These are phyloP conservation scores for Tuber umbilicatum DNA, from an alignment of 495 filamentous ascomycete species.

Conservation along the genomic window DNA sequence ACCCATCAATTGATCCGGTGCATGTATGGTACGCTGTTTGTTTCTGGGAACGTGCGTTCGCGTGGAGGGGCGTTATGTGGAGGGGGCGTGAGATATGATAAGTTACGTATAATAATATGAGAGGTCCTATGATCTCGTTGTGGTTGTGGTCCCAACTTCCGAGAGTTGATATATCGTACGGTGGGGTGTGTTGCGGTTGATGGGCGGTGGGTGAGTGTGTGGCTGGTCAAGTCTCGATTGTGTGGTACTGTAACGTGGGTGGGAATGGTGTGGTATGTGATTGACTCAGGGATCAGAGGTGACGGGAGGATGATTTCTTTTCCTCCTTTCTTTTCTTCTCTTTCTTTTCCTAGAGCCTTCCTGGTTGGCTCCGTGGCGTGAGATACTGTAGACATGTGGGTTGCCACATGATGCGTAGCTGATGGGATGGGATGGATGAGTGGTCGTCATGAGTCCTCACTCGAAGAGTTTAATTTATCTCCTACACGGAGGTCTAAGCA, in stretches of 20 bases:
- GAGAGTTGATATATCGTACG: neutral
- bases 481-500: neutral
- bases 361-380: neutral
- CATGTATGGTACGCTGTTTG: neutral
- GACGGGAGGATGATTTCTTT: conserved; percentile 7
- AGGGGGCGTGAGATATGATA: neutral
- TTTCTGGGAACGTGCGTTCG: neutral
- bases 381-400: neutral
- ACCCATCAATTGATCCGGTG: neutral
- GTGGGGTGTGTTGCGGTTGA: conserved; percentile 8
- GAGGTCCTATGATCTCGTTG: neutral
- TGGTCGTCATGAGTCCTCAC: neutral
- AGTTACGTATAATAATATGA: neutral
- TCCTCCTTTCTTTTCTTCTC: neutral
- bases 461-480: conserved; percentile 5
- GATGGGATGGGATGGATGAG: neutral
- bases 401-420: neutral
- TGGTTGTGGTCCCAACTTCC: neutral
- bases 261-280: conserved; percentile 2
- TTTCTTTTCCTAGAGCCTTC: neutral
- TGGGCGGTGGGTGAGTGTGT: neutral
- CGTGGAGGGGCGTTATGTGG: neutral
- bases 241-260: neutral
- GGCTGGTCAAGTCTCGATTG: neutral
- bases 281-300: neutral